A percentile compares a stretch with the other conserved stretches of the same genome.
Evolutionary conservation across 2,329 filamentous ascomycete genomes (phyloP).

Genomic region (Parastagonospora nodorum): DNA sequence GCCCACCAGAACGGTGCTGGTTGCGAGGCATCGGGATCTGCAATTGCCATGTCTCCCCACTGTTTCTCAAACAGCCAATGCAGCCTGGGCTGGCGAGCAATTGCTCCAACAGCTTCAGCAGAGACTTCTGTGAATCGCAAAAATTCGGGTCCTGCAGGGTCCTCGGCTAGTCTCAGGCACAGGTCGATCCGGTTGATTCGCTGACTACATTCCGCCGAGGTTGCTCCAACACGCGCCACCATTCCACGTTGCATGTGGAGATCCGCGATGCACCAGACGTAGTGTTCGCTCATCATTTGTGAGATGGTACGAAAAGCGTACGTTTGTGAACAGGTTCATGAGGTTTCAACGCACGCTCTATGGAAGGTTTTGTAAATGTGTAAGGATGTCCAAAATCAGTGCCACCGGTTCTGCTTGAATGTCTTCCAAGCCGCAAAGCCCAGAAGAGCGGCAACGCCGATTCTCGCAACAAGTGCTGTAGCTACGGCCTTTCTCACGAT

Average conservation of each 20-base stretch:
- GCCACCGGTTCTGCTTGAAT: slow-evolving; percentile 3
- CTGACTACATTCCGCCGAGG: slow-evolving; percentile 1
- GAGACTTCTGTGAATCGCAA: not conserved
- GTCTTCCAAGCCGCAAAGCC: slow-evolving; percentile 29
- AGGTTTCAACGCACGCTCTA: too few relatives aligned
- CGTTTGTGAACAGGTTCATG: not conserved
- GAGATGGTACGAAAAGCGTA: not conserved
- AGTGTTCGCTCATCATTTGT: not conserved
- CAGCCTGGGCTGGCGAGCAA: not conserved
- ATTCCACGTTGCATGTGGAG: too few relatives aligned
- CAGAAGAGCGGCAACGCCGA: slow-evolving; percentile 30
- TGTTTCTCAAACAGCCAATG: not conserved
- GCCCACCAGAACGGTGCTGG: not conserved
- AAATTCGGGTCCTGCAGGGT: slow-evolving; percentile 4
- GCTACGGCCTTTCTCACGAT: slow-evolving; percentile 55
- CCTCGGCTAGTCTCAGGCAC: slow-evolving; percentile 4
- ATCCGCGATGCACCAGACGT: not conserved
- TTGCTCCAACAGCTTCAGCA: not conserved
- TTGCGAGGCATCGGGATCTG: not conserved
- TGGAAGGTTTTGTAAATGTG: too few relatives aligned
- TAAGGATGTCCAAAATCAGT: too few relatives aligned
- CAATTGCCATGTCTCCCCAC: slow-evolving; percentile 1
- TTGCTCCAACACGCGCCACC: not conserved
- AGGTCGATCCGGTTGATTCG: not conserved
- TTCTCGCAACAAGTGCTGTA: slow-evolving; percentile 47